Evolutionary conservation across 805 yeast genomes (phyloP), one percentile per base, ranked within the genome.

Genomic region (Myxozyma neotropica): DNA sequence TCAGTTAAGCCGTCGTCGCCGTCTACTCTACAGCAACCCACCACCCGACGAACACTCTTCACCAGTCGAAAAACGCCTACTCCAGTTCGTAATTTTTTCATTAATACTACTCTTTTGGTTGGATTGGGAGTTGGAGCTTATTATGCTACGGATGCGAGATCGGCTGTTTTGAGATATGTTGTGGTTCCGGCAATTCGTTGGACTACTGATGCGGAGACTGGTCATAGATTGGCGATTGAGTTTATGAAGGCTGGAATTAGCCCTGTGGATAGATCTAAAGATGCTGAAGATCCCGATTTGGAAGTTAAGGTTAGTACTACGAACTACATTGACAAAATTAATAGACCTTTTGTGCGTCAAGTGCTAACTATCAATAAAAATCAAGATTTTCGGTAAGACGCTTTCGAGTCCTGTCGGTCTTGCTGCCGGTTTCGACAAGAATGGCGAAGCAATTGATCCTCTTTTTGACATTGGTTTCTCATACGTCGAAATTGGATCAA

Each of bases 341-440:
- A n/a, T n/a, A n/a, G n/a, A n/a, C n/a, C n/a, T n/a, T n/a, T n/a
- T n/a, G n/a, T n/a, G n/a, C n/a, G n/a, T n/a, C n/a, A n/a, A n/a
- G n/a, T n/a, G n/a, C n/a, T n/a, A n/a, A n/a, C n/a, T n/a, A n/a
- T n/a, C n/a, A n/a, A n/a, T n/a, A n/a, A n/a, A n/a, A 19, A 13
- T 35, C 26, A 35, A 61, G 42, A 86, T 86, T 0, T 88, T 89
- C 71, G 90, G 89, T 7, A 80, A 78, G 56, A 76, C 69, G 0
- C 75, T 93, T 70, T 79, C 80, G 21, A 85, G 86, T 57, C 97
- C 98, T 24, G 78, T 93, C 51, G 97, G 97, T 13, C 80, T 92
- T 68, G 97, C 98, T 51, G 98, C 98, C 26, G 98, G 98, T 12
- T 81, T 93, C 65, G 98, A 93, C 74, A 93, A 93, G 75, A 86